Base-by-base conservation (phyloP, 176 grass and related monocot species). In the Carex littledalei region DNA sequence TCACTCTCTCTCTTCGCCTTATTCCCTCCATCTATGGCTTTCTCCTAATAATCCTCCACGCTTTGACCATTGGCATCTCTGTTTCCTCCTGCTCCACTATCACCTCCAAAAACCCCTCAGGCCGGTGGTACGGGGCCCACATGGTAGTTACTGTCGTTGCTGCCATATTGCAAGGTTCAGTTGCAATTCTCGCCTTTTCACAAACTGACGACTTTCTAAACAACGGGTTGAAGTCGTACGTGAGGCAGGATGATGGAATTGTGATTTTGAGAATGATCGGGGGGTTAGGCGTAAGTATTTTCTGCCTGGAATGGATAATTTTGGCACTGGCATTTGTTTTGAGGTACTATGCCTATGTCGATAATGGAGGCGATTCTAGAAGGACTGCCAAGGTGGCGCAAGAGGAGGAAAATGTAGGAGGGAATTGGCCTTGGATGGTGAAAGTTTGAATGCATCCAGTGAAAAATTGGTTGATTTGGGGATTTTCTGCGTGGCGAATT, bases 221-320 rank as follows among this genome's bases (percentile, higher is more conserved):
- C 84, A 84, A 86, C 67, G 92, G 92, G 26, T 90, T 97, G 74
- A 62, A 18, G 60, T 94, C 91, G 16, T 97, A 97, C 72, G 94
- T 99, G 81, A 88, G 87, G 67, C 87, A 92, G 91, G 97, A 99
- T 79, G 91, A 99, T 65, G 93, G 91, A 35, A 84, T 88, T 53
- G 88, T 99, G 81, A 99, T 99, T 83, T 88, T 99, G 67, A 90
- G 91, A 83, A 99, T 99, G 97, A 78, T 99, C 26, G 97, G 97
- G 2, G 93, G 97, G 0, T 88, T 99, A 87, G 97, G 93, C 66
- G 69, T 99, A 67, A 88, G 88, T 87, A 88, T 99, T 70, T 99
- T 99, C 93, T 93, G 91, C 81, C 83, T 99, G 67, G 97, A 99
- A 86, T 99, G 97, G 97, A 85, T 94, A 39, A 84, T 90, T 4